Conservation (phyloP, 2,329 filamentous ascomycete genomes). For the Venturia nashicola region DNA sequence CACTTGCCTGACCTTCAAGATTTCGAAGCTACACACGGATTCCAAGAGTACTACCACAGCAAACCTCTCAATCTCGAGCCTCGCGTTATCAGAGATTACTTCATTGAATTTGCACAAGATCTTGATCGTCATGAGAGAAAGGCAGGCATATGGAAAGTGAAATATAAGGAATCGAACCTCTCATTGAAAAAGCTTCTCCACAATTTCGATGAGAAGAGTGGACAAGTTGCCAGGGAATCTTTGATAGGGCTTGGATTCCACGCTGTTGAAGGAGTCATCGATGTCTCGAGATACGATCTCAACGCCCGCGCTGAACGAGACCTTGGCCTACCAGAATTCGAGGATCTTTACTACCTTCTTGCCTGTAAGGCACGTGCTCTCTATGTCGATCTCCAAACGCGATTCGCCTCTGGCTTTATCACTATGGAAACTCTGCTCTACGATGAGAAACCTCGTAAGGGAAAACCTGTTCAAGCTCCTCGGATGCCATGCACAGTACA, state of each 20-base stretch:
- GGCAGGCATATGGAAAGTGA: slow-evolving; percentile 1
- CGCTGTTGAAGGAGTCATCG: not conserved
- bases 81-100: not conserved
- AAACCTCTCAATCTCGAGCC: not conserved
- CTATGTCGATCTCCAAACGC: slow-evolving; percentile 1
- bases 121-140: slow-evolving; percentile 6
- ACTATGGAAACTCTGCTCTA: not conserved
- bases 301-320: not conserved
- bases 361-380: slow-evolving; percentile 7
- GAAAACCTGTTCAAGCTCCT: not conserved
- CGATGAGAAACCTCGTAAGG: not conserved
- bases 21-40: not conserved
- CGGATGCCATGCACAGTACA: slow-evolving; percentile 6
- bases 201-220: not conserved
- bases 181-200: slow-evolving; percentile 1
- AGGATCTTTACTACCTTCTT: slow-evolving; percentile 9
- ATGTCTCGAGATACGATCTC: not conserved
- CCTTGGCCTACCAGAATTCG: slow-evolving; percentile 6
- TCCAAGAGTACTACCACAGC: not conserved
- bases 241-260: not conserved
- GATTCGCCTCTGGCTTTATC: slow-evolving; percentile 5
- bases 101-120: not conserved
- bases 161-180: not conserved
- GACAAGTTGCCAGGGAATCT: not conserved
- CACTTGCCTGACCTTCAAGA: slow-evolving; percentile 3